Evolutionary conservation across 441 rosid genomes (phyloP).

Genomic region (Pelargonium citronellum): DNA sequence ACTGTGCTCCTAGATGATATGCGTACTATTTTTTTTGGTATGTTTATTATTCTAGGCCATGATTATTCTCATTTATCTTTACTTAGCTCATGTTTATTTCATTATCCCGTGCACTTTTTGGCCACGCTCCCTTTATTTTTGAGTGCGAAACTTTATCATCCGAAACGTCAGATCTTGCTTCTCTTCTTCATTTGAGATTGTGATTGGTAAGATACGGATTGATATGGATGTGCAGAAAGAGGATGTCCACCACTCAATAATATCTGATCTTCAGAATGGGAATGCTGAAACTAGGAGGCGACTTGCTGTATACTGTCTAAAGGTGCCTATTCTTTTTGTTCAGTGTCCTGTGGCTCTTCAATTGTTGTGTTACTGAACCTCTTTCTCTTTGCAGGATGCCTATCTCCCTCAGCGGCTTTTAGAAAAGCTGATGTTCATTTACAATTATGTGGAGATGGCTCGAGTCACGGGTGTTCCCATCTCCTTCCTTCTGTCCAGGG

Average conservation of each 20-base stretch:
- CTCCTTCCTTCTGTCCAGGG: slow-evolving; percentile 94
- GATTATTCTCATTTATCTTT: too few species aligned
- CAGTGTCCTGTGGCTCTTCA: slow-evolving; percentile 8
- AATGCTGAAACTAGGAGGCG: slow-evolving; percentile 98
- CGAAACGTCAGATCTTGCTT: not conserved
- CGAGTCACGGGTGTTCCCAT: slow-evolving; percentile 98
- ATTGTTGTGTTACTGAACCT: slow-evolving; percentile 7
- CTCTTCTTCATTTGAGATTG: not conserved
- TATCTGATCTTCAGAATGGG: slow-evolving; percentile 97
- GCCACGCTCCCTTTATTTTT: too few species aligned
- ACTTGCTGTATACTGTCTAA: slow-evolving; percentile 96
- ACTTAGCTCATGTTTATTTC: too few species aligned
- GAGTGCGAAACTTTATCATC: too few species aligned
- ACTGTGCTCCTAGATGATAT: too few species aligned
- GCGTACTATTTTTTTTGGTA: too few species aligned
- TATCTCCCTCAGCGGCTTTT: slow-evolving; percentile 95
- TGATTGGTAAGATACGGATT: not conserved
- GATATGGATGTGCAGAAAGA: slow-evolving; percentile 55
- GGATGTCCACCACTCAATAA: slow-evolving; percentile 97
- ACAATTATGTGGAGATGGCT: slow-evolving; percentile 98
- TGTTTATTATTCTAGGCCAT: too few species aligned
- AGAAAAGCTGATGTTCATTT: slow-evolving; percentile 89
- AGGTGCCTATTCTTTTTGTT: slow-evolving; percentile 41
- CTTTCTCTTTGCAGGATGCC: slow-evolving; percentile 66
- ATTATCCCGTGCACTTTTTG: too few species aligned